These are phyloP conservation scores for Chytridium lagenaria DNA, from an alignment of 371 early-diverging fungal genomes.

Conservation along the genomic window DNA sequence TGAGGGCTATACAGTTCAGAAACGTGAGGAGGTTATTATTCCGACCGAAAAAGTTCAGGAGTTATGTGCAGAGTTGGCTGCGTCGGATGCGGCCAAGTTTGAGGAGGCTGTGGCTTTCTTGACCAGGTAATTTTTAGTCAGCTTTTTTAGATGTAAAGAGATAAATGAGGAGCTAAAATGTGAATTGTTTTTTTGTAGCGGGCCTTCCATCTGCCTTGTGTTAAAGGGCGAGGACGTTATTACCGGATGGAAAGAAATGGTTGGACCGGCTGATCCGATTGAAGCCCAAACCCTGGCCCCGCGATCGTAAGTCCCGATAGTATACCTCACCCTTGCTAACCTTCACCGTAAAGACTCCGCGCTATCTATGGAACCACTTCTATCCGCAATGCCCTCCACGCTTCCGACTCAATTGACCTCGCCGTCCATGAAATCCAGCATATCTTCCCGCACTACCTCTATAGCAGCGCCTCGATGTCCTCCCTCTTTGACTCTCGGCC, in stretches of 20 bases:
- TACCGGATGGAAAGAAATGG: constrained; percentile 53
- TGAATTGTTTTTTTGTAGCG: constrained; percentile 30
- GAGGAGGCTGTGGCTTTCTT: constrained; percentile 44
- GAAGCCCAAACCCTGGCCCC: constrained; percentile 49
- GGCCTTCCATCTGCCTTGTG: constrained; percentile 49
- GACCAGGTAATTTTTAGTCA: constrained; percentile 43
- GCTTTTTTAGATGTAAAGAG: too few species aligned
- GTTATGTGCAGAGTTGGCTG: constrained; percentile 31
- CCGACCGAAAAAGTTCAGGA: constrained; percentile 42
- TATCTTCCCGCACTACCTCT: constrained; percentile 59
- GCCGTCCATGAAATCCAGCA: constrained; percentile 74
- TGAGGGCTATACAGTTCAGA: constrained; percentile 53
- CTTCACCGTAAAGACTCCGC: constrained; percentile 41
- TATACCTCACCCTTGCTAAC: neutral
- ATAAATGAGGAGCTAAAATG: neutral
- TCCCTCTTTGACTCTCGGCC: constrained; percentile 41
- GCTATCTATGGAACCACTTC: constrained; percentile 69
- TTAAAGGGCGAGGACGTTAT: constrained; percentile 61
- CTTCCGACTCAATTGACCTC: constrained; percentile 67
- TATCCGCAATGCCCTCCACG: constrained; percentile 76
- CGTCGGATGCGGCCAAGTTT: constrained; percentile 34
- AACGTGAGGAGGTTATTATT: constrained; percentile 53
- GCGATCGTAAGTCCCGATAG: constrained; percentile 38
- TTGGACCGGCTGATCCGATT: constrained; percentile 57
- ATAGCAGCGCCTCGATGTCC: constrained; percentile 25